Percentiles rank a stretch among this genome's conserved stretches.
phyloP scores from a whole-genome alignment of 805 yeast genomes.

The Cyberlindnera americana region DNA sequence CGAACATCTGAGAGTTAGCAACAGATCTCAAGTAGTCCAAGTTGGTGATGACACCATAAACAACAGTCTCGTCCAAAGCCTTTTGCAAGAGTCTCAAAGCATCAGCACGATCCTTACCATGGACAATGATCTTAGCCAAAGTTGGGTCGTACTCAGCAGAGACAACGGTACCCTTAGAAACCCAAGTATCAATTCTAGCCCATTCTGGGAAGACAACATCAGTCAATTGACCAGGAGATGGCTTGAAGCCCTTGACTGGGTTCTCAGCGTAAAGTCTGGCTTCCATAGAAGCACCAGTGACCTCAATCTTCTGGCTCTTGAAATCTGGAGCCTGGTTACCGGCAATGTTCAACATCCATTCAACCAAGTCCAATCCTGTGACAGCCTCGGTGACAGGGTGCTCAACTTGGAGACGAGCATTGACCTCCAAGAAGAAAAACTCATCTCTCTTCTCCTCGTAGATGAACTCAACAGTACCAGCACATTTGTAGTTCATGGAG shows the following conservation, averaged over 20 bases:
- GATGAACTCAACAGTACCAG: conserved; percentile 96
- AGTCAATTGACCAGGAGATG: conserved; percentile 92
- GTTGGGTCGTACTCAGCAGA: conserved; percentile 97
- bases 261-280: conserved; percentile 96
- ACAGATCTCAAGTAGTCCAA: conserved; percentile 84
- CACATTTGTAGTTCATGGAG: conserved; percentile 86
- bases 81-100: conserved; percentile 72
- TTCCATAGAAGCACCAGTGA: conserved; percentile 91
- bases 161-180: conserved; percentile 76
- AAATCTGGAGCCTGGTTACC: conserved; percentile 87
- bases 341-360: conserved; percentile 94
- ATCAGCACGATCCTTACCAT: conserved; percentile 84
- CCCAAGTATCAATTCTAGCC: conserved; percentile 97
- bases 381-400: conserved; percentile 96
- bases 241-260: conserved; percentile 91
- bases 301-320: conserved; percentile 45
- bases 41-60: conserved; percentile 86
- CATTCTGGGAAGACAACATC: conserved; percentile 82
- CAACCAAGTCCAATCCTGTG: conserved; percentile 91
- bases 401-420: conserved; percentile 95
- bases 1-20: conserved; percentile 81
- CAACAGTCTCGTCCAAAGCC: conserved; percentile 83
- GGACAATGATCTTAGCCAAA: conserved; percentile 92
- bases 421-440: conserved; percentile 93
- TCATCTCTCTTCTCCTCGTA: conserved; percentile 84